These are phyloP conservation scores for Tolypocladium tropicale DNA, from an alignment of 2,329 filamentous ascomycete species.

Conservation along the genomic window DNA sequence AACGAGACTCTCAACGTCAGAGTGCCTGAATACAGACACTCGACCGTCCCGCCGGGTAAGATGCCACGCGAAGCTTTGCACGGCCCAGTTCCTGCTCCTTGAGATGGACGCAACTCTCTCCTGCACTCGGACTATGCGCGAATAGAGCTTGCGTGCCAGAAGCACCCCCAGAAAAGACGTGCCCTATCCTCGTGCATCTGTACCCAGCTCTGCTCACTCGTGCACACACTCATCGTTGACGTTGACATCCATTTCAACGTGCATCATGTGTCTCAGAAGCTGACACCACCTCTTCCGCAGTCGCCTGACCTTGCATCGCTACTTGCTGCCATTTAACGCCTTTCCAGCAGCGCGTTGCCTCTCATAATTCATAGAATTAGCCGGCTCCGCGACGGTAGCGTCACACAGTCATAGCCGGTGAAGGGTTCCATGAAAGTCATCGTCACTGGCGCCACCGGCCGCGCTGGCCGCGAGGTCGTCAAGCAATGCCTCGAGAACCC, in stretches of 20 bases:
- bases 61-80: not conserved
- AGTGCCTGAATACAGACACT: not conserved
- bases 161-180: not conserved
- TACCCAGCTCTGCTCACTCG: not conserved
- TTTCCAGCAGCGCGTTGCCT: not conserved
- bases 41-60: not conserved
- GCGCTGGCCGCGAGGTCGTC: slow-evolving; percentile 43
- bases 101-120: not conserved
- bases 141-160: not conserved
- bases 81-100: not conserved
- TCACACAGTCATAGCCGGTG: not conserved
- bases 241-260: no score
- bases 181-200: not conserved
- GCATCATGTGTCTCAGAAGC: not conserved
- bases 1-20: not conserved
- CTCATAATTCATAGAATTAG: not conserved
- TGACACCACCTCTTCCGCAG: not conserved
- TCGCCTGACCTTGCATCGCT: not conserved
- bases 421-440: slow-evolving; percentile 44
- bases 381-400: not conserved
- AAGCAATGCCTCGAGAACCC: slow-evolving; percentile 36
- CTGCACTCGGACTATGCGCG: not conserved
- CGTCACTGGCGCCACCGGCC: slow-evolving; percentile 47
- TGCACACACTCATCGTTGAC: no score
- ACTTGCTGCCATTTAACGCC: not conserved